Base-by-base conservation (phyloP, 176 grass and related monocot species). In the Hyparrhenia diplandra region DNA sequence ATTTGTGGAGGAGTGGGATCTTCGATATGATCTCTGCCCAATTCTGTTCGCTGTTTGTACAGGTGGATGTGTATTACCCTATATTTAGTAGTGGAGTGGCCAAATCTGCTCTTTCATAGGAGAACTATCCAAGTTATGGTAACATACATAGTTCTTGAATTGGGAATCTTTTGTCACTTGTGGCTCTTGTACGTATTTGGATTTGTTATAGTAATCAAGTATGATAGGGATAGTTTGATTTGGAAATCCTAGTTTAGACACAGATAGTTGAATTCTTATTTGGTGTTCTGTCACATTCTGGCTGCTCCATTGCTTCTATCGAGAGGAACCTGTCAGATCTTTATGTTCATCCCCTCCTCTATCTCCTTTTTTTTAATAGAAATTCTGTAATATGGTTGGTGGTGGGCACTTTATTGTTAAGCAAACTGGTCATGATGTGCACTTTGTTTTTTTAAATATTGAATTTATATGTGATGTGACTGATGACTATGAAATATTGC, bases 141-240 rank as follows among this genome's bases (percentile, higher is more conserved):
- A 27, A 27, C n/a, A n/a, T n/a, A n/a, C n/a, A n/a, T n/a, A n/a
- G 31, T 12, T 41, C 17, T 78, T 51, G 6, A 6, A 5, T 21
- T 37, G n/a, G n/a, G 28, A 43, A 64, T 76, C 18, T 65, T 59
- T 57, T 76, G 52, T 45, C 46, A 65, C 17, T 75, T 64, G 32
- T 30, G 31, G 23, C 37, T 28, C 41, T 61, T 61, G 65, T 85
- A 73, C 64, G 4, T 73, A 55, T 80, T 80, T 12, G 32, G 68
- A 85, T 64, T 57, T 66, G 17, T 66, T 73, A 37, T 58, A 65
- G 66, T 72, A 78, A 83, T 73, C 57, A 78, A 60, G 74, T 37
- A 59, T 67, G 59, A 37, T 11, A 67, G 16, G 35, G 86, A 55
- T 35, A 73, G 21, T n/a, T 58, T 8, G 66, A 9, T 82, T 64